These are phyloP conservation scores for Davidsoniella virescens DNA, from an alignment of 2,329 filamentous ascomycete genomes.

Conservation along the genomic window DNA sequence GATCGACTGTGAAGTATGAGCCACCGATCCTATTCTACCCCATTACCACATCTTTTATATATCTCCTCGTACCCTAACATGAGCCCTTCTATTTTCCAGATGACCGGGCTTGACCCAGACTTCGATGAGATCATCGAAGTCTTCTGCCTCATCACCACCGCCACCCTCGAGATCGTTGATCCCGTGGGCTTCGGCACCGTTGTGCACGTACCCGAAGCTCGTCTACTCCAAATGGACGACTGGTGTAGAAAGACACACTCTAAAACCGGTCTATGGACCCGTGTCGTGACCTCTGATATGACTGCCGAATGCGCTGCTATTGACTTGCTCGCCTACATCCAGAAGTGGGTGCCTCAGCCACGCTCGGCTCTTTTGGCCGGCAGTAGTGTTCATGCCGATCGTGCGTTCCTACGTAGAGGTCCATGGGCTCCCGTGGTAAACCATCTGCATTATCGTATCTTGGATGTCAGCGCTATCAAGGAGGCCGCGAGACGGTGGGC, in stretches of 20 bases:
- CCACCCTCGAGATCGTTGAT: slow-evolving; percentile 60
- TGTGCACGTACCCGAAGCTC: slow-evolving; percentile 54
- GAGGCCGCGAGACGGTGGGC: slow-evolving; percentile 79
- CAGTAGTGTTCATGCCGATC: slow-evolving; percentile 85
- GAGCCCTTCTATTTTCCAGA: slow-evolving; percentile 35
- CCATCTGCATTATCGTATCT: slow-evolving; percentile 73
- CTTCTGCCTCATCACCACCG: slow-evolving; percentile 79
- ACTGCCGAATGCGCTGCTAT: slow-evolving; percentile 62
- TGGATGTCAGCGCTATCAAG: slow-evolving; percentile 86
- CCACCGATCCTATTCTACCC: not conserved
- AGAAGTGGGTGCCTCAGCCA: slow-evolving; percentile 48
- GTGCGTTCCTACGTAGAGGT: slow-evolving; percentile 56
- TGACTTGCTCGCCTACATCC: slow-evolving; percentile 62
- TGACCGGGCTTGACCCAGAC: slow-evolving; percentile 60
- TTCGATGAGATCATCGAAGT: slow-evolving; percentile 80
- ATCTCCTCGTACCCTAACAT: not conserved
- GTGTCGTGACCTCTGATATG: slow-evolving; percentile 24
- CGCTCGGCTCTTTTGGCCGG: slow-evolving; percentile 64
- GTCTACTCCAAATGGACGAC: slow-evolving; percentile 64
- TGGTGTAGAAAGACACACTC: slow-evolving; percentile 79
- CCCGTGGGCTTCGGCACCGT: slow-evolving; percentile 62
- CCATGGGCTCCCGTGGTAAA: slow-evolving; percentile 61
- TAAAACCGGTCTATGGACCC: slow-evolving; percentile 62
- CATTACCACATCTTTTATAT: not conserved
- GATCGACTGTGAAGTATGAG: slow-evolving; percentile 52